A percentile compares a stretch with the other conserved stretches of the same genome.
Evolutionary conservation across 2,329 filamentous ascomycete species (phyloP).

Genomic region (Ampelomyces quisqualis): DNA sequence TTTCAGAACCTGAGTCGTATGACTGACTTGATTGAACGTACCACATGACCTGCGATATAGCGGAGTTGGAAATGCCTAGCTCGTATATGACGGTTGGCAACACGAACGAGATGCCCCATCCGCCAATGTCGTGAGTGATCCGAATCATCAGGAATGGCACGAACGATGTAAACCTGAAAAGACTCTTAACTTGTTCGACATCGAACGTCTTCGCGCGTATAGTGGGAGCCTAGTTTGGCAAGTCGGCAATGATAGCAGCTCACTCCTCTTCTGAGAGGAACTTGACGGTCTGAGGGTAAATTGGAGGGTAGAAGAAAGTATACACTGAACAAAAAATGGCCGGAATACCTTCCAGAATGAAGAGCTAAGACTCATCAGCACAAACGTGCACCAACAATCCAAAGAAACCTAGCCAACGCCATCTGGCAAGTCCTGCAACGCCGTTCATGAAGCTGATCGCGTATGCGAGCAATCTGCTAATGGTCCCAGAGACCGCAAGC

Average conservation of each 20-base stretch:
- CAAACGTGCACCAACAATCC: no score
- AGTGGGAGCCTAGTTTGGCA: constrained; percentile 24
- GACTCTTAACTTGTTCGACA: constrained; percentile 14
- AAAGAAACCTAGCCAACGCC: constrained; percentile 29
- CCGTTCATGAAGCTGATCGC: constrained; percentile 61
- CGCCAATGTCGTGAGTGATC: constrained; percentile 27
- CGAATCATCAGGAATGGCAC: constrained; percentile 28
- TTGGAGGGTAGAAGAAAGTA: constrained; percentile 23
- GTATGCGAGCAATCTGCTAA: constrained; percentile 59
- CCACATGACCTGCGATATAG: constrained; percentile 26
- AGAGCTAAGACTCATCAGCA: constrained; percentile 13
- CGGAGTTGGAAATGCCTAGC: constrained; percentile 20
- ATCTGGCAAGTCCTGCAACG: constrained; percentile 45
- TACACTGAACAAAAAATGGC: constrained; percentile 17
- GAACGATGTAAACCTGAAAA: constrained; percentile 23
- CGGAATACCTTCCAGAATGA: constrained; percentile 25
- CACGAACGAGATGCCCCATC: constrained; percentile 27
- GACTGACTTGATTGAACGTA: constrained; percentile 8
- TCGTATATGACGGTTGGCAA: constrained; percentile 26
- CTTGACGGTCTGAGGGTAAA: constrained; percentile 20
- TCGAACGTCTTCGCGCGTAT: constrained; percentile 28
- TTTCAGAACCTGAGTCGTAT: background rate
- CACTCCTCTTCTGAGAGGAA: constrained; percentile 22
- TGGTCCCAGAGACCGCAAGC: constrained; percentile 59
- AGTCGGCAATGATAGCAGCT: constrained; percentile 16